Evolutionary conservation across 73 alveolate species (phyloP).

Genomic region (Paramecium bursaria): DNA sequence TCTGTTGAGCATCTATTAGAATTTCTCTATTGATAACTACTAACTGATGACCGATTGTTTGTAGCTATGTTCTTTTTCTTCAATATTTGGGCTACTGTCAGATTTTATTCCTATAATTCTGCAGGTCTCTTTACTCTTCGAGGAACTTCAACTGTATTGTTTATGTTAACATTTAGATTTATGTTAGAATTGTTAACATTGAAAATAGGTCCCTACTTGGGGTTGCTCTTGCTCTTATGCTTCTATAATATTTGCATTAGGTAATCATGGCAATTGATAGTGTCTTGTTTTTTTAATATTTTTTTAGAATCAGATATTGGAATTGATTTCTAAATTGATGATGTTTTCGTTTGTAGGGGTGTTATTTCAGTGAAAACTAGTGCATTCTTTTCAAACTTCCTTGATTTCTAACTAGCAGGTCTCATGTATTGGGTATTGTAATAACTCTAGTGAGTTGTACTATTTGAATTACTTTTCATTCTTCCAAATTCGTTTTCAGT

Average conservation of each 20-base stretch:
- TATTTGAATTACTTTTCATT: constrained; percentile 51
- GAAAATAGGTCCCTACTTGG: not conserved
- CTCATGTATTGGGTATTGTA: constrained; percentile 53
- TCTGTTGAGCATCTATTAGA: constrained; percentile 59
- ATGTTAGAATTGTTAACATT: constrained; percentile 50
- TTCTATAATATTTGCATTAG: not conserved
- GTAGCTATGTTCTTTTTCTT: not conserved
- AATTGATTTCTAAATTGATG: constrained; percentile 34
- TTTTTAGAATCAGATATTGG: constrained; percentile 57
- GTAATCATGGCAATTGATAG: not conserved
- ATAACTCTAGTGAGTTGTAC: constrained; percentile 54
- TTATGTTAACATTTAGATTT: constrained; percentile 46
- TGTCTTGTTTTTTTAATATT: not conserved
- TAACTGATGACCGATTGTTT: constrained; percentile 7
- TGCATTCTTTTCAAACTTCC: constrained; percentile 47
- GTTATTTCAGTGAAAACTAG: constrained; percentile 5
- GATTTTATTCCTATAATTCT: not conserved
- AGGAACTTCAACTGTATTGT: constrained; percentile 38
- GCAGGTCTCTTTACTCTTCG: not conserved
- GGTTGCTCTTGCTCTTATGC: constrained; percentile 35
- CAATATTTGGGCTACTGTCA: constrained; percentile 49
- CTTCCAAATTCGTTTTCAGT: too few species aligned
- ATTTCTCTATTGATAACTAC: constrained; percentile 24
- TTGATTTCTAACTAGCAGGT: not conserved
- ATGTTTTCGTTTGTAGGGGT: not conserved